These are phyloP conservation scores for Solanum etuberosum DNA, from an alignment of 257 asterid species.

Conservation along the genomic window DNA sequence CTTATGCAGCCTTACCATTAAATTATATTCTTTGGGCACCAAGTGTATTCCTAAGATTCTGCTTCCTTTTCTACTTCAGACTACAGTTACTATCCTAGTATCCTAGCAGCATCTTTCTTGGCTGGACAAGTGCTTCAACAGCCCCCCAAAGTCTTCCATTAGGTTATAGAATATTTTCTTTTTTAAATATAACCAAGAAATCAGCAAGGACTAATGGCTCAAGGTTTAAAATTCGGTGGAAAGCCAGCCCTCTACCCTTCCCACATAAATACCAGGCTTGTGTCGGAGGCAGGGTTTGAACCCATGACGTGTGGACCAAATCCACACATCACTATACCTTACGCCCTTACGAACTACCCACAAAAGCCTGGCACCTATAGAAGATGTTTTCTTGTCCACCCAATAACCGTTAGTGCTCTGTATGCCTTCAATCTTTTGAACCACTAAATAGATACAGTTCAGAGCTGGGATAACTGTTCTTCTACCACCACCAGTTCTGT, in stretches of 20 bases:
- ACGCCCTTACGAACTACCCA: background rate
- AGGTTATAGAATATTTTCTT: background rate
- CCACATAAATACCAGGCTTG: background rate
- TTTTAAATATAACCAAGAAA: background rate
- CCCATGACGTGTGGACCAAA: background rate
- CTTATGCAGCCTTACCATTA: background rate
- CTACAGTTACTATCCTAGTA: background rate
- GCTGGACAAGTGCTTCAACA: background rate
- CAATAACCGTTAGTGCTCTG: background rate
- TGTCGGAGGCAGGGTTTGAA: background rate
- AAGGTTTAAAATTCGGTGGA: background rate
- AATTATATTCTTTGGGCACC: background rate
- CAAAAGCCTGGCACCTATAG: background rate
- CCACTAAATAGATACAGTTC: background rate
- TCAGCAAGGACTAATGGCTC: background rate
- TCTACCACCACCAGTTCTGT: background rate
- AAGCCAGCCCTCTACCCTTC: background rate
- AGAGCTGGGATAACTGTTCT: background rate
- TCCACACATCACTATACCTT: background rate
- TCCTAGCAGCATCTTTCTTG: background rate
- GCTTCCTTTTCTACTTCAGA: background rate
- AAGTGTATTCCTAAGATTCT: background rate
- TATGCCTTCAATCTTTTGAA: background rate
- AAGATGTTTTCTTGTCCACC: background rate
- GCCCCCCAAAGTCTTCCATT: background rate